A percentile compares a stretch with the other conserved stretches of the same genome.
Evolutionary conservation across 345 rosid genomes (phyloP).

Genomic region (Aethionema arabicum): DNA sequence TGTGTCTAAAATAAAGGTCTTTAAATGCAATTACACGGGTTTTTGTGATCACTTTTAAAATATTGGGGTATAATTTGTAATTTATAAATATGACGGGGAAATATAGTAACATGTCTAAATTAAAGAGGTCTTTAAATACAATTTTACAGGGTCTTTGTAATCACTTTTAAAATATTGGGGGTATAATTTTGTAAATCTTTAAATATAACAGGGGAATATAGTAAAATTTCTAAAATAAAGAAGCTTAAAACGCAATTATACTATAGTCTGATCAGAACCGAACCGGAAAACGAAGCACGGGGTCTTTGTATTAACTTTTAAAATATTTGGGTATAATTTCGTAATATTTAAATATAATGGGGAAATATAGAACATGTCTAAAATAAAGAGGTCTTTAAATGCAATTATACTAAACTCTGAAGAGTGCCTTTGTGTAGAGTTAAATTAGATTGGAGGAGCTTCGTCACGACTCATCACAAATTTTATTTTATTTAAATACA

Average conservation of each 20-base stretch:
- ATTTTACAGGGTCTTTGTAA: neutral
- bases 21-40: too few species aligned
- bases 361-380: neutral
- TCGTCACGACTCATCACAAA: slow-evolving; percentile 29
- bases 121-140: too few species aligned
- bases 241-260: neutral
- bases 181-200: neutral
- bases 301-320: too few species aligned
- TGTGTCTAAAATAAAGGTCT: too few species aligned
- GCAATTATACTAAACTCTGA: slow-evolving; percentile 13
- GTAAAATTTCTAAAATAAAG: neutral
- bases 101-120: neutral
- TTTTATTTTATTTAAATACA: neutral
- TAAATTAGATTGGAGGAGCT: slow-evolving; percentile 33
- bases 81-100: neutral
- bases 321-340: too few species aligned
- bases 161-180: neutral
- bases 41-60: neutral
- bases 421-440: slow-evolving; percentile 19
- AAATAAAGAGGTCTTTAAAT: neutral
- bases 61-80: neutral
- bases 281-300: too few species aligned
- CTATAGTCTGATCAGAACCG: slow-evolving; percentile 9
- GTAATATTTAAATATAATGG: neutral
- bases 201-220: neutral